Evolutionary conservation across 352 stramenopile species (phyloP).

Genomic region (Phytophthora multivora): DNA sequence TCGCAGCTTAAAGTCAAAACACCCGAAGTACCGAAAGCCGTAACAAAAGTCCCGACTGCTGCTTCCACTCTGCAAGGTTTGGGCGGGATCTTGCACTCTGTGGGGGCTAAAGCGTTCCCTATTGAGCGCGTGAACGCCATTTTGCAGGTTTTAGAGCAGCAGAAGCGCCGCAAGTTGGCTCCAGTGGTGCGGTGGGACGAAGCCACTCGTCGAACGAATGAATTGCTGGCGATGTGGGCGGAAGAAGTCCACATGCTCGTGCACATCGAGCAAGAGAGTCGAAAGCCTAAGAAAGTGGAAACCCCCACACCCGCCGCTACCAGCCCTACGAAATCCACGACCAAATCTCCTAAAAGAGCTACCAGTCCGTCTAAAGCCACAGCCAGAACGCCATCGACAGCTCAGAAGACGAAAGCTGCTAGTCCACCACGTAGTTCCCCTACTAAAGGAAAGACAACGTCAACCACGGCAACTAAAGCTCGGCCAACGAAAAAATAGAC

Average conservation of each 20-base stretch:
- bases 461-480: conserved; percentile 15
- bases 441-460: conserved; percentile 19
- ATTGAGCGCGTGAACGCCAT: conserved; percentile 56
- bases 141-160: conserved; percentile 41
- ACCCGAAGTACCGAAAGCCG: not conserved
- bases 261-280: conserved; percentile 61
- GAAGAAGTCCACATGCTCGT: conserved; percentile 67
- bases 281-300: conserved; percentile 50
- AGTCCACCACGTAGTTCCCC: conserved; percentile 19
- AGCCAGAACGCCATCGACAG: not conserved
- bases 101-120: conserved; percentile 40
- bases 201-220: conserved; percentile 48
- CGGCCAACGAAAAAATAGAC: conserved; percentile 25
- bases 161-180: conserved; percentile 35
- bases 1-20: conserved; percentile 6
- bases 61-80: conserved; percentile 42
- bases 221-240: conserved; percentile 62
- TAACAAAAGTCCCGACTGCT: conserved; percentile 24
- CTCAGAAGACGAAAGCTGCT: conserved; percentile 18
- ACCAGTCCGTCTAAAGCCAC: conserved; percentile 24
- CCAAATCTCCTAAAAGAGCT: conserved; percentile 3
- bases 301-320: not conserved
- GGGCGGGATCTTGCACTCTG: conserved; percentile 39
- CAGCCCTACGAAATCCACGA: conserved; percentile 13
- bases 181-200: conserved; percentile 63